Conservation (phyloP, 73 alveolate genomes). For the Paramecium biaurelia region DNA sequence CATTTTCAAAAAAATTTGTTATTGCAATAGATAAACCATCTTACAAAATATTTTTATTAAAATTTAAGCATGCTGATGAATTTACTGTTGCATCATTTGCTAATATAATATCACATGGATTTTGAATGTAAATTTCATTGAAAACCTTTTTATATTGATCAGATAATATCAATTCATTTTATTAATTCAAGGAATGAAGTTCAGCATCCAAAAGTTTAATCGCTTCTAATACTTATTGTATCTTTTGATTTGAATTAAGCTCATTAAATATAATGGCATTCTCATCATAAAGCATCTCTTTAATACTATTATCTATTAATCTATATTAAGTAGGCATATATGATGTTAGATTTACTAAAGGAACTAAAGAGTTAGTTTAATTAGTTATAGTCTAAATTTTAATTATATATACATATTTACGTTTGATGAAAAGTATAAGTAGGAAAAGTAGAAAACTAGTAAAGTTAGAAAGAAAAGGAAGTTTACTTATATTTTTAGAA, state of each 20-base stretch:
- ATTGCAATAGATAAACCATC: constrained; percentile 45
- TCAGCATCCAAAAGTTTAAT: not conserved
- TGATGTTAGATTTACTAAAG: not conserved
- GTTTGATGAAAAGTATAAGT: not conserved
- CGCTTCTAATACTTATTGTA: not conserved
- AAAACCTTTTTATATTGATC: not conserved
- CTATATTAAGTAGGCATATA: not conserved
- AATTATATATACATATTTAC: not conserved
- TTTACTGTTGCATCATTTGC: not conserved
- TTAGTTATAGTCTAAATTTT: not conserved
- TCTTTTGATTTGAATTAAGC: not conserved
- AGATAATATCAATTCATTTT: not conserved
- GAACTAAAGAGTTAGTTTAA: not conserved
- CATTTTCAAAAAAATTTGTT: constrained; percentile 57
- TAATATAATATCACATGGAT: not conserved
- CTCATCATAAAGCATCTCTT: not conserved
- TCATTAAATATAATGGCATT: not conserved
- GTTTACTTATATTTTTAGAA: not conserved
- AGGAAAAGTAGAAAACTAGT: not conserved
- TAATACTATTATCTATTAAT: not conserved
- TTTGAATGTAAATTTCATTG: not conserved
- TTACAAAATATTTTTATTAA: not conserved
- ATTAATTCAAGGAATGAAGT: not conserved
- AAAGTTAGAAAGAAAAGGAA: not conserved
- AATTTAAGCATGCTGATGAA: not conserved